Conservation (phyloP, 2,329 filamentous ascomycete species). For the Clarireedia homoeocarpa region DNA sequence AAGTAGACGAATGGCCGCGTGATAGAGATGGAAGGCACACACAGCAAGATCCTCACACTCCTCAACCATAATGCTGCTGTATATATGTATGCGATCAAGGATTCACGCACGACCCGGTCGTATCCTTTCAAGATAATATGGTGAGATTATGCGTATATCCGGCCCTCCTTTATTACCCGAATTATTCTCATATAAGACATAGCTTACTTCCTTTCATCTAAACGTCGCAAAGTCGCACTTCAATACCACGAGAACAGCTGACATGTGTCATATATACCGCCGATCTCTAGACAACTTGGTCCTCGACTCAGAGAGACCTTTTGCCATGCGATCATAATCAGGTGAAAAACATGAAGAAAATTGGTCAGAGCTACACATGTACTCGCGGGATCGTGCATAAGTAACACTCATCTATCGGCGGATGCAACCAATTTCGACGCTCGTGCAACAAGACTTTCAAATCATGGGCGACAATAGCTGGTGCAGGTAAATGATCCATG, state of each 20-base stretch:
- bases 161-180: not conserved
- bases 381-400: conserved; percentile 2
- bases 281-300: not conserved
- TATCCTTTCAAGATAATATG: too few species aligned
- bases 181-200: not conserved
- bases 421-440: conserved; percentile 7
- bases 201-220: not conserved
- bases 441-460: not conserved
- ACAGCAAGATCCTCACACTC: not conserved
- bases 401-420: conserved; percentile 9
- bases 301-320: not conserved
- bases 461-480: not conserved
- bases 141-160: not conserved
- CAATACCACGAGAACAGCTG: conserved; percentile 7
- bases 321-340: conserved; percentile 4
- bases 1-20: not conserved
- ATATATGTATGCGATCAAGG: too few species aligned
- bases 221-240: not conserved
- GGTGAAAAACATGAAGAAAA: conserved; percentile 8
- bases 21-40: not conserved
- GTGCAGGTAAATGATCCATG: not conserved
- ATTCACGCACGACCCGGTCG: too few species aligned
- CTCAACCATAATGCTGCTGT: not conserved
- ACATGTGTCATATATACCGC: conserved; percentile 3
- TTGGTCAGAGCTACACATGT: conserved; percentile 8